Evolutionary conservation across 371 early-diverging fungal species (phyloP), one percentile per base, ranked within the genome.

Genomic region (Batrachochytrium dendrobatidis): DNA sequence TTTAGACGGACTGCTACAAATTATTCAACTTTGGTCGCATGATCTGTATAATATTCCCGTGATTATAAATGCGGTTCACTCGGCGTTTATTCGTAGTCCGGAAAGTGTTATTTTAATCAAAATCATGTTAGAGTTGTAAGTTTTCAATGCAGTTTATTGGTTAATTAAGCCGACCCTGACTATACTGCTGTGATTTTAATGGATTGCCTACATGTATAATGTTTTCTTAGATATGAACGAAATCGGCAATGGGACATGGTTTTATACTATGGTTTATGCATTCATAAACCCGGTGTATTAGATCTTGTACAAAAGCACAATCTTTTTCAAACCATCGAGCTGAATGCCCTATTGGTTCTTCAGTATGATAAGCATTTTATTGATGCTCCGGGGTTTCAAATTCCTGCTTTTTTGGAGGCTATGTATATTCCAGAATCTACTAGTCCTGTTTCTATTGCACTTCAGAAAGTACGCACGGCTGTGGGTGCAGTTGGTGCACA

Each of bases 11-110:
- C 44, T 86, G 53, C 43, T 58, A 10, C 35, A 75, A 0, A 83
- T 87, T 0, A 77, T 97, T 33, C 74, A 80, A 54, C 66, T 65
- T 15, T 97, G 95, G 92, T 92, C 94, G 1, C 62, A 81, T 1
- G 63, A 72, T 0, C 63, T 92, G 2, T 95, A 91, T 69, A 81
- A 82, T 34, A 65, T 87, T 3, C 76, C 78, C 12, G 85, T 74
- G 53, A 85, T 94, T 2, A 83, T 68, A 53, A 81, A 85, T 0
- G 87, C 87, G 3, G 85, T 89, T 3, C 89, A 92, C 63, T 86
- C 84, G 51, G 72, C 71, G 28, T 58, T 84, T 44, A 68, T 65
- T 30, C 30, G 32, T 1, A 50, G 58, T 4, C 65, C 63, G 2
- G 68, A 82, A 10, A 76, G 84, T 56, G 65, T 65, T 24, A 53